Percentiles rank a stretch among this genome's conserved stretches.
phyloP scores from a whole-genome alignment of 106 monocot genomes.

The Amphibolis antarctica region DNA sequence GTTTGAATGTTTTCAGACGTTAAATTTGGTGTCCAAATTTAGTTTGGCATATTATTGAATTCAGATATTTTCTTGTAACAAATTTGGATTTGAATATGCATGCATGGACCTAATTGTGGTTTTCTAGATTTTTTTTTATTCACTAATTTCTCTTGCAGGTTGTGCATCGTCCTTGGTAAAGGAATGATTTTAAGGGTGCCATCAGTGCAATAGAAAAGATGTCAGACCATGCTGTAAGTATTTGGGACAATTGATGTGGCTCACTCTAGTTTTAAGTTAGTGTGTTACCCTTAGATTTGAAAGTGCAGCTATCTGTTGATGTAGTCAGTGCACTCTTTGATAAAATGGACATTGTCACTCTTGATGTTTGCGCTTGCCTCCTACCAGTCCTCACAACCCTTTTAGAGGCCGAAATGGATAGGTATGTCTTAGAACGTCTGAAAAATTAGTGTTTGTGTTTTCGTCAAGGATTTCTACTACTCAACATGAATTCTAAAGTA shows the following conservation, averaged over 20 bases:
- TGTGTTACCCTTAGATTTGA: neutral
- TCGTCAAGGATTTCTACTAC: no score
- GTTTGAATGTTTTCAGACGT: neutral
- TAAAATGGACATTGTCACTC: constrained; percentile 41
- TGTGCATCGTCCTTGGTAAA: constrained; percentile 60
- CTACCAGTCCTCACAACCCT: constrained; percentile 51
- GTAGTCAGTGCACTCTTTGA: constrained; percentile 39
- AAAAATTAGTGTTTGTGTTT: no score
- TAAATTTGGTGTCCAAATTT: neutral
- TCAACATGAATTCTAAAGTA: no score
- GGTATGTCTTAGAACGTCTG: constrained; percentile 34
- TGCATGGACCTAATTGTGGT: neutral
- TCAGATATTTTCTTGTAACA: neutral
- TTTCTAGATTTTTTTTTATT: neutral
- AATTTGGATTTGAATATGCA: neutral
- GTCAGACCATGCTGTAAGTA: constrained; percentile 86
- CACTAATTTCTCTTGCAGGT: constrained; percentile 31
- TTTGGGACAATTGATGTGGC: constrained; percentile 6
- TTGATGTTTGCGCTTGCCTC: constrained; percentile 53
- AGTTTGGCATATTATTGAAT: neutral
- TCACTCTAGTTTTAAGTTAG: neutral
- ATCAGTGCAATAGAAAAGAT: constrained; percentile 73
- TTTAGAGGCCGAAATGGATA: constrained; percentile 71
- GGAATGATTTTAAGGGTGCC: constrained; percentile 67
- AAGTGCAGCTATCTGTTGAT: constrained; percentile 48